A percentile compares a stretch with the other conserved stretches of the same genome.
phyloP scores from a whole-genome alignment of 2,329 filamentous ascomycete genomes.

The Aspergillus sp. region DNA sequence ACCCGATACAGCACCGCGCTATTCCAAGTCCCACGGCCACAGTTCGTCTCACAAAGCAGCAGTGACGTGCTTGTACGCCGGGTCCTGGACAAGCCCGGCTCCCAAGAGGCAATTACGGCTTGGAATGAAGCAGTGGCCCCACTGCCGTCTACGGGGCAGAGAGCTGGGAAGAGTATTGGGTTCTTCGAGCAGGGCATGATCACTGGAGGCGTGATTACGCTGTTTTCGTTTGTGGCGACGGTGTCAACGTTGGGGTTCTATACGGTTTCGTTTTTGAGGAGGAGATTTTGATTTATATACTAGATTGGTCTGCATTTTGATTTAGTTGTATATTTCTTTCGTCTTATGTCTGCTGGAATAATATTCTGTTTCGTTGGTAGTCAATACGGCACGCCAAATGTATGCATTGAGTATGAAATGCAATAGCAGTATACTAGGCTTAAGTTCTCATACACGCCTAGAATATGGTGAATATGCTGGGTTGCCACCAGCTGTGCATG shows the following conservation, averaged over 20 bases:
- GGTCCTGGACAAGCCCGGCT: slow-evolving; percentile 18
- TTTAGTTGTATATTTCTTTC: neutral
- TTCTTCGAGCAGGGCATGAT: slow-evolving; percentile 54
- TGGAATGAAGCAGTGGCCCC: slow-evolving; percentile 35
- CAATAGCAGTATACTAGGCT: fast-evolving
- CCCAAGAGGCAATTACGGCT: slow-evolving; percentile 17
- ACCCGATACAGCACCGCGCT: slow-evolving; percentile 45
- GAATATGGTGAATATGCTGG: too few species aligned
- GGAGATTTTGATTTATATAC: neutral
- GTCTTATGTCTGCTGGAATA: neutral
- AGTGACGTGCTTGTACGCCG: slow-evolving; percentile 12
- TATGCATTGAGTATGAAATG: too few species aligned
- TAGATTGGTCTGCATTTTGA: too few species aligned
- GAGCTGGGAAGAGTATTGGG: slow-evolving; percentile 36
- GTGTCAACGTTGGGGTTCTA: slow-evolving; percentile 27
- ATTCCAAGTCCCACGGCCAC: slow-evolving; percentile 49
- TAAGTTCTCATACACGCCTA: too few species aligned
- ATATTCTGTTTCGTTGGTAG: neutral
- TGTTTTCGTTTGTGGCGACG: slow-evolving; percentile 23
- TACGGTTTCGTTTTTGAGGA: slow-evolving; percentile 21
- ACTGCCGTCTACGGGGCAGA: slow-evolving; percentile 31
- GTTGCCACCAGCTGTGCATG: too few species aligned
- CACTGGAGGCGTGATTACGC: slow-evolving; percentile 25
- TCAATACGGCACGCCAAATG: too few species aligned
- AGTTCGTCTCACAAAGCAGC: slow-evolving; percentile 34